Conservation (phyloP, 2,329 filamentous ascomycete species). For the Xylariales sp. region DNA sequence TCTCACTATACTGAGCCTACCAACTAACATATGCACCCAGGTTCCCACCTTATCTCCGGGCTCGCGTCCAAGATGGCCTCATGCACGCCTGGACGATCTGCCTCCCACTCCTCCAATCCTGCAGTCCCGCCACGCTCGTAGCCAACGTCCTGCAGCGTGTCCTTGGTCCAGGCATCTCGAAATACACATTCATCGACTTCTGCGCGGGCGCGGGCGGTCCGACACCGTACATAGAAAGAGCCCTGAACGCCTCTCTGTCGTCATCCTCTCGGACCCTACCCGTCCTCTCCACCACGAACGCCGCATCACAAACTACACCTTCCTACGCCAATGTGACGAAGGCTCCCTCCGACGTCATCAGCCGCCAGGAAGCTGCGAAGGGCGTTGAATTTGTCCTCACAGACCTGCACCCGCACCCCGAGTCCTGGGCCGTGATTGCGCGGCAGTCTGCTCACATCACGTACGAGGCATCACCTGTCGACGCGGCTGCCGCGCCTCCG, state of each 20-base stretch:
- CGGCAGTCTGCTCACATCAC: constrained; percentile 50
- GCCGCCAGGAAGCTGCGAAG: constrained; percentile 12
- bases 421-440: constrained; percentile 52
- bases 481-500: constrained; percentile 58
- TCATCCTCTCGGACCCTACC: constrained; percentile 1
- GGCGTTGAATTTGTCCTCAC: constrained; percentile 58
- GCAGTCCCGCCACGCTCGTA: constrained; percentile 57
- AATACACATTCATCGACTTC: constrained; percentile 68
- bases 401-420: constrained; percentile 60
- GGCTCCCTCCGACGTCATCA: too few relatives aligned
- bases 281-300: constrained; percentile 5
- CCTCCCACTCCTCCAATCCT: constrained; percentile 52
- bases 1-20: too few relatives aligned
- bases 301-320: constrained; percentile 12
- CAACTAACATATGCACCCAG: too few relatives aligned
- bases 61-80: constrained; percentile 60
- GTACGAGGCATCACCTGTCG: constrained; percentile 57
- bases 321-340: constrained; percentile 20
- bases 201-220: constrained; percentile 71
- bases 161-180: constrained; percentile 40
- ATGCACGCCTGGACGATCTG: constrained; percentile 58
- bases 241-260: constrained; percentile 41
- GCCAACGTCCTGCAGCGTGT: constrained; percentile 49
- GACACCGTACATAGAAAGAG: constrained; percentile 58
- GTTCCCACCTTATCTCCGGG: constrained; percentile 62